Base-by-base conservation (phyloP, 2,329 filamentous ascomycete genomes). In the Claviceps humidiphila region DNA sequence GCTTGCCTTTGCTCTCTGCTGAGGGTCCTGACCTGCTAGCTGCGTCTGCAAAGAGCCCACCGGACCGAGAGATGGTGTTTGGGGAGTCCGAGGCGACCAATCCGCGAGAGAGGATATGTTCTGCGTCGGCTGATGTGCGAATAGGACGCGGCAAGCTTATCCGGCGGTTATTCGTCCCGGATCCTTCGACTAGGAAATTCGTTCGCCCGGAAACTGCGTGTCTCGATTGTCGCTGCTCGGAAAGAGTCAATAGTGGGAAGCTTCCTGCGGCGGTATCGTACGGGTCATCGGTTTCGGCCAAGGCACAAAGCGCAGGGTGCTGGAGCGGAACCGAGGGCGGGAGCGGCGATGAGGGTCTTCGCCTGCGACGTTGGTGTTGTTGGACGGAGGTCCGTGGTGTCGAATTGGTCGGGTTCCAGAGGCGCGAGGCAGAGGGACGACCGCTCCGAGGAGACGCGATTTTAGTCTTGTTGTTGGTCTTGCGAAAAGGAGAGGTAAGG, bases 371-470 rank as follows among this genome's bases (percentile, higher is more conserved):
- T 39, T 17, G 41, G 8, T 11, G 49, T 20, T 57, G 54, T 24
- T 57, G 45, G 30, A 20, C 60, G 52, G 67, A 57, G 51, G 64
- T 58, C 53, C 76, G 70, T 45, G 76, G 77, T 2, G 77, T 80
- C 26, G 76, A 81, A 61, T 81, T 81, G 54, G 75, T 75, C 24
- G 78, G 78, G 59, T 81, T 81, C 78, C 78, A 81, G 57, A 81
- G 74, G 39, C 76, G 75, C 46, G 73, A 72, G 22, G 74, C 68
- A 4, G 71, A 69, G 34, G 71, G 66, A 34, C 68, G 71, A 50
- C 66, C 68, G 47, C 68, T 63, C 26, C 69, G 67, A 37, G 58
- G 65, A 38, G 55, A 46, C 38, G 47, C 34, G n/a, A 37, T 16
- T 46, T 58, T 56, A 44, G 64, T 62, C 37, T 68, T 64, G 56